A percentile compares a stretch with the other conserved stretches of the same genome.
phyloP scores from a whole-genome alignment of 768 basidiomycete genomes.

The Sistotremastrum niveocremeum region DNA sequence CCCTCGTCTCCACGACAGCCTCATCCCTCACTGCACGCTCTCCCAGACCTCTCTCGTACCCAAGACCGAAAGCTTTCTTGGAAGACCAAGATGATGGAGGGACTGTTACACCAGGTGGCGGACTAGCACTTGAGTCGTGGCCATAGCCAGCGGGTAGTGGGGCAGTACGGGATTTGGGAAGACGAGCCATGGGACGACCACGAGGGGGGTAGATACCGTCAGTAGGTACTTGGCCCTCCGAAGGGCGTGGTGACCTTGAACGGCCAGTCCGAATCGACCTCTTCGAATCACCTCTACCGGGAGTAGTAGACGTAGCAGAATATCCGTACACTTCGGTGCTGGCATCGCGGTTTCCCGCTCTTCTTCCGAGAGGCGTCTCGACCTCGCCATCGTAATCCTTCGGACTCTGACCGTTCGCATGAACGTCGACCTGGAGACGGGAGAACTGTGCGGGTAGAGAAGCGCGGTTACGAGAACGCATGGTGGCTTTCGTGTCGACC shows the following conservation, averaged over 20 bases:
- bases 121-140: slow-evolving; percentile 12
- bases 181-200: slow-evolving; percentile 9
- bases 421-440: slow-evolving; percentile 39
- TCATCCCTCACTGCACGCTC: too few relatives aligned
- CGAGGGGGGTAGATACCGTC: background rate
- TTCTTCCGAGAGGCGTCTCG: background rate
- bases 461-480: slow-evolving; percentile 49
- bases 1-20: too few relatives aligned
- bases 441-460: slow-evolving; percentile 69
- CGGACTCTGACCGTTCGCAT: background rate
- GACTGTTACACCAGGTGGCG: too few relatives aligned
- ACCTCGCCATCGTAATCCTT: background rate
- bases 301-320: slow-evolving; percentile 12
- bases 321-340: too few relatives aligned
- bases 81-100: too few relatives aligned
- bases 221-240: too few relatives aligned
- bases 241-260: too few relatives aligned
- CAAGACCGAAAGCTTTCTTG: too few relatives aligned
- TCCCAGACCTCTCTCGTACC: too few relatives aligned
- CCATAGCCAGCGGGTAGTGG: slow-evolving; percentile 22
- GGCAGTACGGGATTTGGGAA: slow-evolving; percentile 7
- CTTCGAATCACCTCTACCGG: background rate
- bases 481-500: slow-evolving; percentile 23
- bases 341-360: too few relatives aligned
- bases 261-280: too few relatives aligned